Evolutionary conservation across 2,329 filamentous ascomycete genomes (phyloP), one percentile per base, ranked within the genome.

Genomic region (Pseudocercospora musae): DNA sequence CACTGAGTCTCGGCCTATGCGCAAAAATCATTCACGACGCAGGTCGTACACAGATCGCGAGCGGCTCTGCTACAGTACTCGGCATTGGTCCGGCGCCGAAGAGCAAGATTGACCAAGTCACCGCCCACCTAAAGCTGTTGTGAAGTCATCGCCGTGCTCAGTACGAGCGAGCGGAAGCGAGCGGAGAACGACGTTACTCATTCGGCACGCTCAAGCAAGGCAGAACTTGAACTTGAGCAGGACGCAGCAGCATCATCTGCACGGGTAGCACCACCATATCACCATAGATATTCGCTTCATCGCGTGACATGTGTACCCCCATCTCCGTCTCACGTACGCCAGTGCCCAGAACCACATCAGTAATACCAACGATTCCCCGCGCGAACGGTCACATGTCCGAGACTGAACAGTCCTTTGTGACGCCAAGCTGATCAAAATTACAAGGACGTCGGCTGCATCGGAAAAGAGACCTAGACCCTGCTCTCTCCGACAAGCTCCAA

Each of bases 31-130:
- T 99, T 68, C 88, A 91, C 72, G 95, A 99, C 78, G 95, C 95
- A n/a, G 95, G 95, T 13, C 86, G 95, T 65, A 99, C 95, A 50
- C 95, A 99, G 84, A 98, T 99, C 77, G 93, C 92, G 57, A 88
- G 90, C 48, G 94, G 95, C 18, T 97, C 92, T 76, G 85, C 91
- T 76, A 99, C 95, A 0, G 95, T 99, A 46, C 80, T 99, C 57
- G 95, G 95, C 0, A 87, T 83, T 62, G 81, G 79, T 33, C 78
- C 86, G 62, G 94, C 89, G 25, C 94, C 94, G 0, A 93, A 89
- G 82, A 93, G 90, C 71, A 80, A 93, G 60, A 88, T 99, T 55
- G 92, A 99, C 75, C 80, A 89, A 76, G 87, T 99, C 65, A 96
- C 93, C 4, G 91, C 92, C 1, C 82, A 88, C 63, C 79, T 97